Evolutionary conservation across 192 early-diverging fungal genomes (phyloP).

Genomic region (Entomortierella chlamydospora): DNA sequence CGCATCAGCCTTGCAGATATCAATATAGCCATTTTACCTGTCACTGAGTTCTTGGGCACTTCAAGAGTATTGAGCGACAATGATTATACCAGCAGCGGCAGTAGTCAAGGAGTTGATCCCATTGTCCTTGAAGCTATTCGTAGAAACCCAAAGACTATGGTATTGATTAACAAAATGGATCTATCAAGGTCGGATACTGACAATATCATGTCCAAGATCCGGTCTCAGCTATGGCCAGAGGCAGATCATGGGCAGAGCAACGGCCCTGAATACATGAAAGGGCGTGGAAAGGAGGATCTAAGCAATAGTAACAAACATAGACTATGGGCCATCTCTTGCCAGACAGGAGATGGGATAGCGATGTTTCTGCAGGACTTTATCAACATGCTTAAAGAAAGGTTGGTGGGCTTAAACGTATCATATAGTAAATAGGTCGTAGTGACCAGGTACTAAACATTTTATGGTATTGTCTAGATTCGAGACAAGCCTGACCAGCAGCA

Average conservation of each 20-base stretch:
- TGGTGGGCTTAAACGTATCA: neutral
- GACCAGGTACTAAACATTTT: neutral
- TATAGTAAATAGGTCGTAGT: neutral
- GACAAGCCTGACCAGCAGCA: slow-evolving; percentile 33
- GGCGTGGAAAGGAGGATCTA: slow-evolving; percentile 17
- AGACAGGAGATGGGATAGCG: slow-evolving; percentile 63
- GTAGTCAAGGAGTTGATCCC: slow-evolving; percentile 20
- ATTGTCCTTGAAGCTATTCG: slow-evolving; percentile 54
- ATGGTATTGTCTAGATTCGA: slow-evolving; percentile 31
- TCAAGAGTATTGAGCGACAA: neutral
- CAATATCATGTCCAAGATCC: slow-evolving; percentile 2
- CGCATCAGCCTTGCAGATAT: slow-evolving; percentile 67
- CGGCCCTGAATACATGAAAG: neutral
- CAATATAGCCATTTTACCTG: slow-evolving; percentile 71
- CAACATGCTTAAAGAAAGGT: slow-evolving; percentile 56
- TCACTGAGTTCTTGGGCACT: slow-evolving; percentile 35
- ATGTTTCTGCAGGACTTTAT: slow-evolving; percentile 56
- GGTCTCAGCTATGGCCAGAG: slow-evolving; percentile 24
- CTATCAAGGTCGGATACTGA: slow-evolving; percentile 10
- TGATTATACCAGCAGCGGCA: neutral
- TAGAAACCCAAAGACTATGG: slow-evolving; percentile 62
- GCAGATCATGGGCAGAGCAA: neutral
- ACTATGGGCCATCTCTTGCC: slow-evolving; percentile 62
- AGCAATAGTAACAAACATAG: slow-evolving; percentile 10
- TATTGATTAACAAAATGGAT: slow-evolving; percentile 77